A percentile compares a stretch with the other conserved stretches of the same genome.
Evolutionary conservation across 1,139 yeast genomes (phyloP).

Genomic region (Pichia cactophila): DNA sequence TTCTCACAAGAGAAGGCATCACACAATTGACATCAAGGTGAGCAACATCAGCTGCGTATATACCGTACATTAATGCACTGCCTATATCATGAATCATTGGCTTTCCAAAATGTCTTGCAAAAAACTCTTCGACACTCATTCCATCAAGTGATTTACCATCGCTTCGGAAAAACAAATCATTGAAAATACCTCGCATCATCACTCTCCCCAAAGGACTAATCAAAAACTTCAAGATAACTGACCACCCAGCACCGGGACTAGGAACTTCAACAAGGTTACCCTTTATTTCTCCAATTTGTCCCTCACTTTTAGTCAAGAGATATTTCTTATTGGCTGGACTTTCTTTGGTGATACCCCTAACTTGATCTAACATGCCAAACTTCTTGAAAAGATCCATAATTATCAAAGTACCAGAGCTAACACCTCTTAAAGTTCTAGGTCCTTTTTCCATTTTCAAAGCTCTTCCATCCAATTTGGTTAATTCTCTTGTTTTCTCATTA

Average conservation of each 20-base stretch:
- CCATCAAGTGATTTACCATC: slow-evolving; percentile 6
- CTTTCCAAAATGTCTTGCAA: slow-evolving; percentile 63
- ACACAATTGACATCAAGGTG: slow-evolving; percentile 60
- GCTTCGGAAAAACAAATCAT: slow-evolving; percentile 36
- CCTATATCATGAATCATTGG: slow-evolving; percentile 52
- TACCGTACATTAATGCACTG: slow-evolving; percentile 83
- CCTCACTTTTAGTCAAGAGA: slow-evolving; percentile 32
- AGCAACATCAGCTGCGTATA: slow-evolving; percentile 79
- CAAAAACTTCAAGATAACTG: slow-evolving; percentile 36
- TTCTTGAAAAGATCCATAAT: slow-evolving; percentile 50
- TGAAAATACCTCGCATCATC: slow-evolving; percentile 31
- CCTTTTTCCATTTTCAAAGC: slow-evolving; percentile 50
- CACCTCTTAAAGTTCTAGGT: slow-evolving; percentile 67
- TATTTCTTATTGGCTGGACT: slow-evolving; percentile 59
- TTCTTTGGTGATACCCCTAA: slow-evolving; percentile 41
- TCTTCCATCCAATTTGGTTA: slow-evolving; percentile 17
- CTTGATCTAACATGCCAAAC: slow-evolving; percentile 35
- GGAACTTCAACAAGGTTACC: slow-evolving; percentile 48
- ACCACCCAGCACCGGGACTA: slow-evolving; percentile 28
- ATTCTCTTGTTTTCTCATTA: slow-evolving; percentile 1
- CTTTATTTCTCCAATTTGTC: slow-evolving; percentile 17
- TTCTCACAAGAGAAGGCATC: slow-evolving; percentile 41
- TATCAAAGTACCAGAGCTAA: slow-evolving; percentile 56
- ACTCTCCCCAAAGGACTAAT: slow-evolving; percentile 34
- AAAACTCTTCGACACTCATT: slow-evolving; percentile 46